Conservation (phyloP, 2,329 filamentous ascomycete genomes). For the Aurifilum marmelostoma region DNA sequence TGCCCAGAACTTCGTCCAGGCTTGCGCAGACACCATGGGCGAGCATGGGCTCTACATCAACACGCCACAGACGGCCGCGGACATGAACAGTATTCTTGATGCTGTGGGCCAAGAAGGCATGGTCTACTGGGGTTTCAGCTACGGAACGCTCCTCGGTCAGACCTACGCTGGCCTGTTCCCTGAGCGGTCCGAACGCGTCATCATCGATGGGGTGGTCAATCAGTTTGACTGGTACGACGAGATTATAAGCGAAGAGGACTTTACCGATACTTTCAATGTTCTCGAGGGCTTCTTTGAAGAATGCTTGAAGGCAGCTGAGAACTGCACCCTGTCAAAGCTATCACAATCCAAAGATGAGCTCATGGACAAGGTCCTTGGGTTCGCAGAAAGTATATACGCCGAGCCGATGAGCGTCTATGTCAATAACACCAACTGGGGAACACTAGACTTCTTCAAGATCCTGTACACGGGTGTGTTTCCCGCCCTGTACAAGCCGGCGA, state of each 20-base stretch:
- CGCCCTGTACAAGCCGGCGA: conserved; percentile 43
- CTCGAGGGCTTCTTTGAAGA: conserved; percentile 48
- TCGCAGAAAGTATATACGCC: conserved; percentile 40
- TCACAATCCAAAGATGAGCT: conserved; percentile 43
- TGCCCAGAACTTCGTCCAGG: conserved; percentile 45
- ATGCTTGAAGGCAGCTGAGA: conserved; percentile 51
- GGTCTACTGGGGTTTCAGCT: conserved; percentile 47
- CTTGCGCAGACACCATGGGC: conserved; percentile 49
- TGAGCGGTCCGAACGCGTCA: conserved; percentile 40
- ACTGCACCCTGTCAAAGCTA: conserved; percentile 47
- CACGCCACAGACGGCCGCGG: conserved; percentile 53
- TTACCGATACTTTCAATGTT: conserved; percentile 48
- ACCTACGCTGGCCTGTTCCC: conserved; percentile 46
- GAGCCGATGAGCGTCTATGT: conserved; percentile 48
- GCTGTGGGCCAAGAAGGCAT: conserved; percentile 44
- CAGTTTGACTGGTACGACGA: conserved; percentile 46
- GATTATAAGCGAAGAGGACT: conserved; percentile 42
- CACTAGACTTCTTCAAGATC: conserved; percentile 42
- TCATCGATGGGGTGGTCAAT: conserved; percentile 42
- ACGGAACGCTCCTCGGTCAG: conserved; percentile 45
- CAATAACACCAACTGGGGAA: conserved; percentile 44
- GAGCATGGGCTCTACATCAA: conserved; percentile 50
- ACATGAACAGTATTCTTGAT: conserved; percentile 55
- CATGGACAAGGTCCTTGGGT: conserved; percentile 37
- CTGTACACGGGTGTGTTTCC: conserved; percentile 44